These are phyloP conservation scores for Scytalidium lignicola DNA, from an alignment of 2,329 filamentous ascomycete species.

Conservation along the genomic window DNA sequence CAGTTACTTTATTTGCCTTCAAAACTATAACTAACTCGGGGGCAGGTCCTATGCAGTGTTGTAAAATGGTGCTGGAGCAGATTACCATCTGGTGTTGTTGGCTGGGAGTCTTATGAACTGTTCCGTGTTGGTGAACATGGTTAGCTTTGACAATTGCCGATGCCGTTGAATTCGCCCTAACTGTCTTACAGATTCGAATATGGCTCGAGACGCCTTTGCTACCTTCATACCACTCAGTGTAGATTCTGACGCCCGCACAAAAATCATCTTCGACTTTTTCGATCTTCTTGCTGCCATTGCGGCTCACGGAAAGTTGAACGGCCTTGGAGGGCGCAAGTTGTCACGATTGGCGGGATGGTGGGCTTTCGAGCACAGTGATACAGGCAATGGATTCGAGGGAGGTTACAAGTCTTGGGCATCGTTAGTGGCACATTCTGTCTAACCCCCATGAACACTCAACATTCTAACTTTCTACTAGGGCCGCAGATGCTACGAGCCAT, in stretches of 20 bases:
- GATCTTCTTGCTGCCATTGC: constrained; percentile 87
- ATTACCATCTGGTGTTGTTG: constrained; percentile 83
- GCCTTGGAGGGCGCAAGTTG: constrained; percentile 86
- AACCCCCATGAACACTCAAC: too few species aligned
- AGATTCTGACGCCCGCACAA: constrained; percentile 76
- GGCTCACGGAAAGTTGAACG: constrained; percentile 89
- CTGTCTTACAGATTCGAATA: constrained; percentile 66
- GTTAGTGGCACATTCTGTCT: constrained; percentile 54
- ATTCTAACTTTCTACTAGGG: constrained; percentile 55
- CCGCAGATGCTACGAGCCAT: constrained; percentile 93
- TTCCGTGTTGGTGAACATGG: constrained; percentile 93
- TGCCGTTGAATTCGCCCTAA: neutral
- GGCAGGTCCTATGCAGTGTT: constrained; percentile 83
- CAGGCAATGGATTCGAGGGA: constrained; percentile 86
- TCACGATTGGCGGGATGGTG: constrained; percentile 97
- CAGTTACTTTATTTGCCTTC: constrained; percentile 8
- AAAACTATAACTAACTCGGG: constrained; percentile 20
- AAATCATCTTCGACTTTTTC: constrained; percentile 95
- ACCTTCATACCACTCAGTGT: constrained; percentile 95
- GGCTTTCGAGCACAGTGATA: constrained; percentile 90
- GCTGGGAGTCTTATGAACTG: constrained; percentile 94
- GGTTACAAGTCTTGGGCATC: constrained; percentile 85
- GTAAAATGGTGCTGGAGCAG: constrained; percentile 99
- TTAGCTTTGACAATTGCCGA: constrained; percentile 34
- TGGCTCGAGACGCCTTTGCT: constrained; percentile 88